A percentile compares a stretch with the other conserved stretches of the same genome.
Conservation (phyloP, 1,284 basidiomycete genomes). For the Apiotrichum montevideense region DNA sequence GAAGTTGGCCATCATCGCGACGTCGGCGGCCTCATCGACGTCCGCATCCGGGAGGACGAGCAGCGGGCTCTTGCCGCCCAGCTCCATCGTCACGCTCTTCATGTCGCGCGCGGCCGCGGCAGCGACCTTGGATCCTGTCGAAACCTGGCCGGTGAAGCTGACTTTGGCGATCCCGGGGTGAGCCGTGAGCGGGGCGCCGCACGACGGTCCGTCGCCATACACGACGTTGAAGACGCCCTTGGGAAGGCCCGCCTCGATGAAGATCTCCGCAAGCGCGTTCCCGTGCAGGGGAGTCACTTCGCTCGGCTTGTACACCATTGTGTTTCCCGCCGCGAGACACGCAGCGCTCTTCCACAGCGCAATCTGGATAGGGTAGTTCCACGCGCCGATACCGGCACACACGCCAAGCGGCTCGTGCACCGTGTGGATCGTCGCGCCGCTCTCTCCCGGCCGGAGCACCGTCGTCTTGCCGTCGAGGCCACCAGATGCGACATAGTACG, state of each 20-base stretch:
- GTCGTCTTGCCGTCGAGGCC: constrained; percentile 17
- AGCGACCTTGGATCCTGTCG: constrained; percentile 13
- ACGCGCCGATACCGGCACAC: constrained; percentile 21
- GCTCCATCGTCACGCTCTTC: constrained; percentile 20
- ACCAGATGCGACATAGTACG: constrained; percentile 12
- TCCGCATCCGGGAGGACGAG: constrained; percentile 16
- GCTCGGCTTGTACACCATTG: constrained; percentile 19
- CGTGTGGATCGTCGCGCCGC: constrained; percentile 11
- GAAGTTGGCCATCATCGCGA: constrained; percentile 19
- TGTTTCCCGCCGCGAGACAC: constrained; percentile 16
- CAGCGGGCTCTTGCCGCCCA: constrained; percentile 18
- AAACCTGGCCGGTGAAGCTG: constrained; percentile 18
- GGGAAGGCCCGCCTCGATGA: constrained; percentile 14
- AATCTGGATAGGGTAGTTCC: constrained; percentile 24
- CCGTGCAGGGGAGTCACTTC: constrained; percentile 17
- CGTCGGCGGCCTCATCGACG: constrained; percentile 15
- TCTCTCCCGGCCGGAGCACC: constrained; percentile 1
- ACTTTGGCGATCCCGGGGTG: constrained; percentile 16
- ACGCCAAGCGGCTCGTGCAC: constrained; percentile 20
- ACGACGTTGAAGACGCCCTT: constrained; percentile 17
- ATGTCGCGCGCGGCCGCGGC: constrained; percentile 8
- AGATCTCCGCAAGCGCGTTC: constrained; percentile 14
- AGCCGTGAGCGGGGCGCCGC: constrained; percentile 12
- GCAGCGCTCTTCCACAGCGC: constrained; percentile 18
- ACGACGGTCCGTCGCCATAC: constrained; percentile 10